Evolutionary conservation across 257 asterid species (phyloP).

Genomic region (Solanum neorickii): DNA sequence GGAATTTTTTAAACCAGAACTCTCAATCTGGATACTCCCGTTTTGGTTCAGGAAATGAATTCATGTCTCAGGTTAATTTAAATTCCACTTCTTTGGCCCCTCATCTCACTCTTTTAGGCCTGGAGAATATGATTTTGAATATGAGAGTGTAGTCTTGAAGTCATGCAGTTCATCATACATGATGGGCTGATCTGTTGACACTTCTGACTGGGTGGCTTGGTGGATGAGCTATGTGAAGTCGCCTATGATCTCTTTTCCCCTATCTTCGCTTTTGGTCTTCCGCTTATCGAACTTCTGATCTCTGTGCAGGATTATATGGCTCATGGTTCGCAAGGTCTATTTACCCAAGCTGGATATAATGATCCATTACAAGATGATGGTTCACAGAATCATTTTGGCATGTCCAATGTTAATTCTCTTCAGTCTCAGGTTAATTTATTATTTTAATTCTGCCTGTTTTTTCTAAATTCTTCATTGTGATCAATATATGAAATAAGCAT

Average conservation of each 20-base stretch:
- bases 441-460: background rate
- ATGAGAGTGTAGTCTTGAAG: background rate
- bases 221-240: background rate
- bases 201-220: background rate
- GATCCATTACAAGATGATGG: conserved; percentile 85
- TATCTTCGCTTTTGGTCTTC: background rate
- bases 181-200: background rate
- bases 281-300: background rate
- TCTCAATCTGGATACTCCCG: conserved; percentile 90
- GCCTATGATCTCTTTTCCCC: background rate
- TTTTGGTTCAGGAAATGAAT: conserved; percentile 84
- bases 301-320: conserved; percentile 70
- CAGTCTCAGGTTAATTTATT: conserved; percentile 65
- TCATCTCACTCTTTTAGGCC: background rate
- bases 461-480: background rate
- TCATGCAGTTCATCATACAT: background rate
- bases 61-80: conserved; percentile 82
- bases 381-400: conserved; percentile 70
- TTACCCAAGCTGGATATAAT: conserved; percentile 75
- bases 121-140: background rate
- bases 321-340: conserved; percentile 87
- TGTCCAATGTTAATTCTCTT: conserved; percentile 51
- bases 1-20: conserved; percentile 71
- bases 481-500: background rate
- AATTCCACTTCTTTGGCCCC: background rate